phyloP scores from a whole-genome alignment of 2,329 filamentous ascomycete species.

The Paramyrothecium sp. region DNA sequence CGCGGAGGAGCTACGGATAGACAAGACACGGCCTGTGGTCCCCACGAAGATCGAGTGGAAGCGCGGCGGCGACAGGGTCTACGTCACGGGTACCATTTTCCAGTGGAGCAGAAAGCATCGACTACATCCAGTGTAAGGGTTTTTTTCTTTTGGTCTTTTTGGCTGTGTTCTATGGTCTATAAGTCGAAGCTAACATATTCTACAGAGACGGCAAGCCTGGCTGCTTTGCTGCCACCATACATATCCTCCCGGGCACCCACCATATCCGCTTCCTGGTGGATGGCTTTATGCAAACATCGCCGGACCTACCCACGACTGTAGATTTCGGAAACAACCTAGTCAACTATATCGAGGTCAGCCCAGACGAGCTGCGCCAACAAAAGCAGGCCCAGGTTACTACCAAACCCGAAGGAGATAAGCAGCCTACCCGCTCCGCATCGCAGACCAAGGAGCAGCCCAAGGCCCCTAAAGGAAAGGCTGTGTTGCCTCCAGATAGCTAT shows the following conservation, averaged over 20 bases:
- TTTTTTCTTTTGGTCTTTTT: no score
- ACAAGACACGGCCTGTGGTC: constrained; percentile 74
- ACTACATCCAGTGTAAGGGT: constrained; percentile 79
- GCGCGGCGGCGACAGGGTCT: constrained; percentile 81
- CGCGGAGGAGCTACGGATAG: constrained; percentile 72
- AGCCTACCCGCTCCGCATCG: constrained; percentile 5
- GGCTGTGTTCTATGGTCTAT: neutral
- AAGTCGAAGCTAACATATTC: neutral
- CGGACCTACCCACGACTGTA: constrained; percentile 86
- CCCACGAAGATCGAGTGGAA: constrained; percentile 86
- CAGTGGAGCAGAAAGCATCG: constrained; percentile 96
- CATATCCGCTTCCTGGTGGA: constrained; percentile 97
- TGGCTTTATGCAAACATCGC: constrained; percentile 86
- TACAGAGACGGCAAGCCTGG: constrained; percentile 55
- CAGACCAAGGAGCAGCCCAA: constrained; percentile 40
- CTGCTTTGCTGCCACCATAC: constrained; percentile 73
- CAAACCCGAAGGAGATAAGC: constrained; percentile 21
- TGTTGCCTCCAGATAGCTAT: constrained; percentile 59
- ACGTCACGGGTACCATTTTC: constrained; percentile 96
- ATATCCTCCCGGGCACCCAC: constrained; percentile 89
- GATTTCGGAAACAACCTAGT: constrained; percentile 98
- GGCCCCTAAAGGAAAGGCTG: constrained; percentile 53
- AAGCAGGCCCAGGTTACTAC: constrained; percentile 23
- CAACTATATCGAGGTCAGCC: constrained; percentile 94
- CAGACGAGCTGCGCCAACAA: constrained; percentile 59